phyloP scores from a whole-genome alignment of 2,329 filamentous ascomycete genomes.

The Apiospora hydei region DNA sequence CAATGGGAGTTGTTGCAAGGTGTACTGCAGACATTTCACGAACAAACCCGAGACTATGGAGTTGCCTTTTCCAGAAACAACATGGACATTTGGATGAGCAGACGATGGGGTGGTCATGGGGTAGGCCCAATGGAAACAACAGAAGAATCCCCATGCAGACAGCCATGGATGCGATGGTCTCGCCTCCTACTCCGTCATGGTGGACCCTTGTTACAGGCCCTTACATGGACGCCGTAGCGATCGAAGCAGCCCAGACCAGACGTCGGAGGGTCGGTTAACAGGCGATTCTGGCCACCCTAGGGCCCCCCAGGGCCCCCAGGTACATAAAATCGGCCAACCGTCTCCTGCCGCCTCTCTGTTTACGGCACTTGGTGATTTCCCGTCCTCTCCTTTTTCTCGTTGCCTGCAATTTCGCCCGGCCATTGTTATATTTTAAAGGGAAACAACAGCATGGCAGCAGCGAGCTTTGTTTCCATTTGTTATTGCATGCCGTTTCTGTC shows the following conservation, averaged over 20 bases:
- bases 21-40: neutral
- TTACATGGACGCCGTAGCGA: neutral
- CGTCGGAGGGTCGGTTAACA: conserved; percentile 14
- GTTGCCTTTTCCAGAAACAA: conserved; percentile 18
- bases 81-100: neutral
- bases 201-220: conserved; percentile 19
- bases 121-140: conserved; percentile 13
- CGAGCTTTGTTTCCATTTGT: neutral
- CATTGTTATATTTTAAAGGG: neutral
- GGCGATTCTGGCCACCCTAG: conserved; percentile 12
- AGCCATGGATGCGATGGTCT: conserved; percentile 14
- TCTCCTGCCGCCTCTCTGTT: conserved; percentile 15
- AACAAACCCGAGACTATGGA: neutral
- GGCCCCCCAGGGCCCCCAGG: neutral
- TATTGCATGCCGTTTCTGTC: conserved; percentile 2
- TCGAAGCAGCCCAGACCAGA: conserved; percentile 14
- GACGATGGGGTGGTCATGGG: neutral
- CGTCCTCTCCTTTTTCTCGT: conserved; percentile 12
- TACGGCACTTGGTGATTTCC: conserved; percentile 18
- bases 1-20: neutral
- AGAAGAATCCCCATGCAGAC: neutral
- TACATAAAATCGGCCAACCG: conserved; percentile 19
- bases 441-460: conserved; percentile 11
- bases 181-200: conserved; percentile 7
- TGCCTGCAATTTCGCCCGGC: neutral